A percentile compares a stretch with the other conserved stretches of the same genome.
phyloP scores from a whole-genome alignment of 2,329 filamentous ascomycete species.

The Tolypocladium tropicale region DNA sequence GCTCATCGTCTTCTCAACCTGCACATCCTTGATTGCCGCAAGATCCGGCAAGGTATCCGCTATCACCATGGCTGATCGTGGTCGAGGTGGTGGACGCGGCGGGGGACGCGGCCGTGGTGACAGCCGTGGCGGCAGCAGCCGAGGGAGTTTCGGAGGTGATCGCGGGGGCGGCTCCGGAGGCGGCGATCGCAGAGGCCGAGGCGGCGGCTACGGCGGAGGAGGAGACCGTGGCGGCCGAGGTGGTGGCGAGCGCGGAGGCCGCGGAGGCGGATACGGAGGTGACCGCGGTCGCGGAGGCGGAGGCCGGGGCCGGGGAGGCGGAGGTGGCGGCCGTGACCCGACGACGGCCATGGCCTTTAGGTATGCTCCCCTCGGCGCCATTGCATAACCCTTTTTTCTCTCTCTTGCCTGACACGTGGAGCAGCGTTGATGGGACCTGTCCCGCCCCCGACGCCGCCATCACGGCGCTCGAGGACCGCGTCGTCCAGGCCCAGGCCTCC shows the following conservation, averaged over 20 bases:
- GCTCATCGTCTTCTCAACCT: not conserved
- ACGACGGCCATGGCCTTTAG: not conserved
- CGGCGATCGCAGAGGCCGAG: not conserved
- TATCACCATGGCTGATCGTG: conserved; percentile 16
- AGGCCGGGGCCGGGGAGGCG: conserved; percentile 10
- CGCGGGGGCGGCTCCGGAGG: conserved; percentile 6
- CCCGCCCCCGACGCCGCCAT: conserved; percentile 15
- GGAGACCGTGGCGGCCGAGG: conserved; percentile 5
- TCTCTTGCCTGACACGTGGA: not conserved
- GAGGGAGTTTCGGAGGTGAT: conserved; percentile 2
- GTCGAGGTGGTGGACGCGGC: conserved; percentile 10
- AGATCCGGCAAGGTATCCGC: not conserved
- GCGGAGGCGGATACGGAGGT: conserved; percentile 12
- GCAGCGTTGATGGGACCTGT: conserved; percentile 12
- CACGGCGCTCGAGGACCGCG: conserved; percentile 28
- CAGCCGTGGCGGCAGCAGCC: conserved; percentile 8
- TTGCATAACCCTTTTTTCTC: too few relatives aligned
- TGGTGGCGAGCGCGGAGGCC: conserved; percentile 2
- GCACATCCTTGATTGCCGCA: not conserved
- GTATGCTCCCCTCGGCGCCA: not conserved
- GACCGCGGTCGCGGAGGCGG: conserved; percentile 10
- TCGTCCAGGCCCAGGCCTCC: conserved; percentile 20
- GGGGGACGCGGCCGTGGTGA: conserved; percentile 2
- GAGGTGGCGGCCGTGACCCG: conserved; percentile 7
- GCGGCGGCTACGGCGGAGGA: not conserved